A percentile compares a stretch with the other conserved stretches of the same genome.
Evolutionary conservation across 1,284 basidiomycete species (phyloP).

Genomic region (Trichosporon faecale): DNA sequence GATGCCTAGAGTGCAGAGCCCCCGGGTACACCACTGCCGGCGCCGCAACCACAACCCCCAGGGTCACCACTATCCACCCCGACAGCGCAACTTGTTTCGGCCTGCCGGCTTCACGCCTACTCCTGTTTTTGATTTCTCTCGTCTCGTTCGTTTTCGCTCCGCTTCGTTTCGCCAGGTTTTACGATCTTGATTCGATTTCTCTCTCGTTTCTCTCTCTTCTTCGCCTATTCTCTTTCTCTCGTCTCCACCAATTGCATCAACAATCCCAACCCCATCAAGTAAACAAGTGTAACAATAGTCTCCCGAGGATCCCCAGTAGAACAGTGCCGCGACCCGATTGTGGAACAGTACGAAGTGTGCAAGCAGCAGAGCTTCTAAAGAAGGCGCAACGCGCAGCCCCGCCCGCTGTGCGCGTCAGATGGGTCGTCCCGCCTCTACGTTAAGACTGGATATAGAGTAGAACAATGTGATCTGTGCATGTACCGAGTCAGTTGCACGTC

Average conservation of each 20-base stretch:
- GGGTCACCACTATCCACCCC: not conserved
- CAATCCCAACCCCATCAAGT: not conserved
- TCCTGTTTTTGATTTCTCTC: not conserved
- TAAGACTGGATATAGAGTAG: not conserved
- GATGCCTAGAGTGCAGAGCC: constrained; percentile 12
- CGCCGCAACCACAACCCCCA: not conserved
- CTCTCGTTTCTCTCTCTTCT: constrained; percentile 4
- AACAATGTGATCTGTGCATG: constrained; percentile 7
- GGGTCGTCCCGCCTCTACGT: not conserved
- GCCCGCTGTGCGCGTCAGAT: not conserved
- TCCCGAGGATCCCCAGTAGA: not conserved
- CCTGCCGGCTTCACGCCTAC: not conserved
- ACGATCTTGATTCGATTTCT: not conserved
- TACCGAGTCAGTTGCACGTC: not conserved
- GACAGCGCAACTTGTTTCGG: not conserved
- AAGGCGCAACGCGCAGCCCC: not conserved
- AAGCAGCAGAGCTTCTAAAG: not conserved
- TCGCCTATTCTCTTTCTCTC: not conserved
- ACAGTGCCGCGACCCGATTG: not conserved
- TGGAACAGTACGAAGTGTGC: not conserved
- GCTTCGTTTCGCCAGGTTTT: not conserved
- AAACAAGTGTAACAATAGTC: constrained; percentile 1
- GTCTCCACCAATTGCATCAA: constrained; percentile 8
- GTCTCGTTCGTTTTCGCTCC: constrained; percentile 3
- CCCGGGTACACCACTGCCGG: not conserved